Evolutionary conservation across 305 asterid genomes (phyloP).

Genomic region (Fraxinus xanthoxyloides): DNA sequence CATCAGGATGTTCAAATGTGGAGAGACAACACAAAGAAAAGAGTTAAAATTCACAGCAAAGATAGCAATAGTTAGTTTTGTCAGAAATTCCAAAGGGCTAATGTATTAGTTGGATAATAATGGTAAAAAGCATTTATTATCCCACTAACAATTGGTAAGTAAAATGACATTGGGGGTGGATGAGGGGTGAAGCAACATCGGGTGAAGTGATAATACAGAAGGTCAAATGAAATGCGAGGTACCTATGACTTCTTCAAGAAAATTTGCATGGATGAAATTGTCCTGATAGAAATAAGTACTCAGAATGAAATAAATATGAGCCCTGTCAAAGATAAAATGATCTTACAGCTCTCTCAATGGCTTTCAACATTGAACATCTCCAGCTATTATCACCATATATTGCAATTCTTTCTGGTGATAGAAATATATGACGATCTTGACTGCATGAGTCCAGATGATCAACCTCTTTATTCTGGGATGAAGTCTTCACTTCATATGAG

Average conservation of each 20-base stretch:
- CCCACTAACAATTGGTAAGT: background rate
- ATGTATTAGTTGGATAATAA: constrained; percentile 4
- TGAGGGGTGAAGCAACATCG: background rate
- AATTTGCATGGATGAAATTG: background rate
- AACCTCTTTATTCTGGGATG: constrained; percentile 31
- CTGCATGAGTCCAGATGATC: constrained; percentile 26
- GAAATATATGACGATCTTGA: constrained; percentile 44
- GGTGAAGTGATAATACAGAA: background rate
- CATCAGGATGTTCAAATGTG: constrained; percentile 10
- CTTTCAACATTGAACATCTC: constrained; percentile 68
- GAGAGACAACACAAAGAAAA: background rate
- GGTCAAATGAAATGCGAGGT: background rate
- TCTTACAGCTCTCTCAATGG: constrained; percentile 66
- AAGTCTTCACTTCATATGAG: constrained; percentile 51
- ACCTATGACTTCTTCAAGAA: background rate
- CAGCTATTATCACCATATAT: constrained; percentile 66
- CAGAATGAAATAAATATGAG: constrained; percentile 1
- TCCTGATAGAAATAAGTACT: background rate
- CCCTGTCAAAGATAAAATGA: constrained; percentile 15
- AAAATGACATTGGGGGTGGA: background rate
- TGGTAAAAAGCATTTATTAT: background rate
- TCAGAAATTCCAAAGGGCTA: background rate
- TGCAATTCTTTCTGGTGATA: constrained; percentile 67
- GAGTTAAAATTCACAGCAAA: background rate
- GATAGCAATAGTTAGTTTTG: background rate